These are phyloP conservation scores for Nectriaceae sp. DNA, from an alignment of 2,329 filamentous ascomycete species.

Conservation along the genomic window DNA sequence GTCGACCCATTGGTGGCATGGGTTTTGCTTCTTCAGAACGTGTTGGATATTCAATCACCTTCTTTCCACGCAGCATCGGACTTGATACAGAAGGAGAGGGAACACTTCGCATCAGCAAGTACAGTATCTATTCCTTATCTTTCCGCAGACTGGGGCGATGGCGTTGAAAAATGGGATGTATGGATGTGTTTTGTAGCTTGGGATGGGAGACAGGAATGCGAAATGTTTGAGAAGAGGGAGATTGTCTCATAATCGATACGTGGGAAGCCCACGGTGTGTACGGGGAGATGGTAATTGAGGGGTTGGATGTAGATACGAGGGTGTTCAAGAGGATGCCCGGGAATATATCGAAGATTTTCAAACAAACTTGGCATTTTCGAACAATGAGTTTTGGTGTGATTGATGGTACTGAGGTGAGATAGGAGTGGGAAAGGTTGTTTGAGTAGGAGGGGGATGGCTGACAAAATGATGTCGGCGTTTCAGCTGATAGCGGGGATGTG, in stretches of 20 bases:
- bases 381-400: neutral
- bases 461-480: neutral
- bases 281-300: neutral
- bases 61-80: neutral
- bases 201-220: neutral
- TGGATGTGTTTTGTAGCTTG: constrained; percentile 1
- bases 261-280: neutral
- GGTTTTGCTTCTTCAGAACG: constrained; percentile 1
- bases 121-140: neutral
- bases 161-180: constrained; percentile 12
- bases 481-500: neutral
- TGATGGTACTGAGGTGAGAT: neutral
- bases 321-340: neutral
- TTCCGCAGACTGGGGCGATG: constrained; percentile 6
- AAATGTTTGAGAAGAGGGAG: constrained; percentile 4
- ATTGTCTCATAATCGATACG: constrained; percentile 16
- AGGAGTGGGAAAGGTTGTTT: neutral
- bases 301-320: neutral
- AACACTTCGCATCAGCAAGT: neutral
- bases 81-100: neutral
- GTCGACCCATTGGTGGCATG: constrained; percentile 1
- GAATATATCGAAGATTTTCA: neutral
- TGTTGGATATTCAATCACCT: constrained; percentile 9
- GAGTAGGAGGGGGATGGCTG: neutral
- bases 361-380: constrained; percentile 4